phyloP scores from a whole-genome alignment of 2,329 filamentous ascomycete species.

The Ophiostoma australiae region DNA sequence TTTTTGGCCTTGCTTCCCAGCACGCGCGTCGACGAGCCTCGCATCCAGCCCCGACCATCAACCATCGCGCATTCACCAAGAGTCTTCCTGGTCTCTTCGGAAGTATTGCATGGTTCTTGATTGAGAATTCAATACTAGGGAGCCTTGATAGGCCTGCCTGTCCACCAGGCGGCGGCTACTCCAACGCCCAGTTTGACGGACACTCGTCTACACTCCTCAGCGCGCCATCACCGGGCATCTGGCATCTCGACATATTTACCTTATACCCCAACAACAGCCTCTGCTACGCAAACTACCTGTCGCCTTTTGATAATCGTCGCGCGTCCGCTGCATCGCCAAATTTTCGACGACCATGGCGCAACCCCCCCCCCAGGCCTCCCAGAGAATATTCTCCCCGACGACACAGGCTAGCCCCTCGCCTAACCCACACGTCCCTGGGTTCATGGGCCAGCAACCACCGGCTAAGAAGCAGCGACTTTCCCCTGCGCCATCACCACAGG shows the following conservation, averaged over 20 bases:
- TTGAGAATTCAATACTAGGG: slow-evolving; percentile 31
- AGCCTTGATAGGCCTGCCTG: slow-evolving; percentile 44
- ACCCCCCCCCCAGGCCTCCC: slow-evolving; percentile 47
- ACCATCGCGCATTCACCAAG: not conserved
- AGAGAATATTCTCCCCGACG: slow-evolving; percentile 26
- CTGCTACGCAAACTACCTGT: not conserved
- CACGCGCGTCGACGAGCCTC: not conserved
- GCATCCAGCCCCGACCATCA: not conserved
- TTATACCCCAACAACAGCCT: not conserved
- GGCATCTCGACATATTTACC: not conserved
- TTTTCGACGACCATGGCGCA: slow-evolving; percentile 49
- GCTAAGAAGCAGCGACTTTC: slow-evolving; percentile 28
- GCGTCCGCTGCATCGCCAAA: not conserved
- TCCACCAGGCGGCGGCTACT: slow-evolving; percentile 34
- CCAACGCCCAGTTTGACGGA: not conserved
- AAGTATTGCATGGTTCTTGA: slow-evolving; percentile 25
- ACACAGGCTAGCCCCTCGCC: slow-evolving; percentile 30
- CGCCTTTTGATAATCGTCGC: not conserved
- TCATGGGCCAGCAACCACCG: slow-evolving; percentile 32
- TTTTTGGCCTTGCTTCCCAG: not conserved
- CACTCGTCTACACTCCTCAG: not conserved
- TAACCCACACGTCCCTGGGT: slow-evolving; percentile 23
- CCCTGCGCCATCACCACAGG: slow-evolving; percentile 25
- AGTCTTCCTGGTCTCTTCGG: not conserved
- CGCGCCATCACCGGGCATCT: not conserved